phyloP scores from a whole-genome alignment of 176 grass and related monocot genomes.

The Oropetium thomaeum region DNA sequence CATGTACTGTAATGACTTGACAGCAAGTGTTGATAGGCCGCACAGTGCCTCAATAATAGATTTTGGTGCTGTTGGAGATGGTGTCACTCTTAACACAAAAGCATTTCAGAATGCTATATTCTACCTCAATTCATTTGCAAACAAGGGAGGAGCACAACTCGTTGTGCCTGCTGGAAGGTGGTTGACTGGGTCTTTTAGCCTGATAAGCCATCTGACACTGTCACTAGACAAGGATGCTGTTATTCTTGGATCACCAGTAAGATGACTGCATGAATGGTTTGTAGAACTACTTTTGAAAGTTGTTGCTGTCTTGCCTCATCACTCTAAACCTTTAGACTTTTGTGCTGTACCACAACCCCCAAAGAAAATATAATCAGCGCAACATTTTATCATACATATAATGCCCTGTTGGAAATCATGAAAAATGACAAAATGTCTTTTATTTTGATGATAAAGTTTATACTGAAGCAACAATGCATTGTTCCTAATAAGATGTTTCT shows the following conservation, averaged over 20 bases:
- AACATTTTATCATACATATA: not conserved
- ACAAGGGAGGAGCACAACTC: constrained; percentile 81
- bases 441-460: not conserved
- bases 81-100: constrained; percentile 80
- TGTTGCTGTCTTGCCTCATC: not conserved
- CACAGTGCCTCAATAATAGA: constrained; percentile 82
- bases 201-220: constrained; percentile 89
- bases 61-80: constrained; percentile 90
- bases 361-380: not conserved
- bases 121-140: constrained; percentile 87
- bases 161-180: constrained; percentile 95
- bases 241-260: constrained; percentile 88
- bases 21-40: constrained; percentile 42
- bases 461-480: not conserved
- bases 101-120: constrained; percentile 96
- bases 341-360: not conserved
- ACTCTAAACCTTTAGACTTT: not conserved
- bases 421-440: not conserved
- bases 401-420: not conserved
- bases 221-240: constrained; percentile 81
- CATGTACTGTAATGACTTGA: constrained; percentile 65
- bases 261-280: constrained; percentile 37
- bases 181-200: constrained; percentile 84
- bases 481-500: not conserved
- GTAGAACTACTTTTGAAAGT: not conserved